Evolutionary conservation across 2,329 filamentous ascomycete genomes (phyloP).

Genomic region (Aspergillus hortae): DNA sequence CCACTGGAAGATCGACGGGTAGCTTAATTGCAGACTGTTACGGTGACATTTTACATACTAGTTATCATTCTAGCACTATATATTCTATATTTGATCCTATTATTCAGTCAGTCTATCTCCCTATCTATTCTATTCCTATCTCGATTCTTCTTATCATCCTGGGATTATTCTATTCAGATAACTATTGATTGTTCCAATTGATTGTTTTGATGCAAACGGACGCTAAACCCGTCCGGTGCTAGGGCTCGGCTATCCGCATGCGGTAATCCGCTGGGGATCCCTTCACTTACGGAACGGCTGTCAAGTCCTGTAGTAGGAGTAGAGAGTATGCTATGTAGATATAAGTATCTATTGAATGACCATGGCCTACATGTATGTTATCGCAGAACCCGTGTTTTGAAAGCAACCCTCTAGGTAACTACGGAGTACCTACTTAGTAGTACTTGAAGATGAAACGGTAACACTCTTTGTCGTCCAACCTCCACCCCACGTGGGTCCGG

Average conservation of each 20-base stretch:
- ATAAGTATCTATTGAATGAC: too few species aligned
- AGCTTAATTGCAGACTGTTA: slow-evolving; percentile 12
- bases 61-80: too few species aligned
- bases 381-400: neutral
- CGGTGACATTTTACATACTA: slow-evolving; percentile 3
- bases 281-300: too few species aligned
- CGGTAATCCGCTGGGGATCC: slow-evolving; percentile 6
- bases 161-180: neutral
- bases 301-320: too few species aligned
- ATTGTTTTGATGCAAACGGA: slow-evolving; percentile 7
- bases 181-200: neutral
- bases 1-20: slow-evolving; percentile 10
- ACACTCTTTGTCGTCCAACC: slow-evolving; percentile 12
- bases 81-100: too few species aligned
- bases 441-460: slow-evolving; percentile 4
- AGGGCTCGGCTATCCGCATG: slow-evolving; percentile 7
- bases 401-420: too few species aligned
- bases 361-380: too few species aligned
- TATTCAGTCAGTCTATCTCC: neutral
- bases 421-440: too few species aligned
- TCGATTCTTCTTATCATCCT: neutral
- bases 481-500: slow-evolving; percentile 19
- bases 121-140: neutral
- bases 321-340: too few species aligned
- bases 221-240: slow-evolving; percentile 10